phyloP scores from a whole-genome alignment of 768 basidiomycete genomes.

The Serpula lacrymans region DNA sequence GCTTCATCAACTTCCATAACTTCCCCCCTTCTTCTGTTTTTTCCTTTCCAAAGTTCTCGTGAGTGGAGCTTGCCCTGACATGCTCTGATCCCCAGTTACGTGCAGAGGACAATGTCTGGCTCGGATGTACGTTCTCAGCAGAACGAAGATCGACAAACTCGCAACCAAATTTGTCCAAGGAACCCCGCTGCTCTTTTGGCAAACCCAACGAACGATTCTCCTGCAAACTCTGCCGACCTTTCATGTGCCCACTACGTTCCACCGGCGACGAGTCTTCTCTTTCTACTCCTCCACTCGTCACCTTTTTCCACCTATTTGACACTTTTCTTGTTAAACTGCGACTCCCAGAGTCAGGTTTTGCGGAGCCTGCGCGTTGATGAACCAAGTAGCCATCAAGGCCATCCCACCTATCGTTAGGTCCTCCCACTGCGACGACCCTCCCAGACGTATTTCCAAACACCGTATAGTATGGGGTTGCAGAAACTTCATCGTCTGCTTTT shows the following conservation, averaged over 20 bases:
- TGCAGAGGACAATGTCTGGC: no score
- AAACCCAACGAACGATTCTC: conserved; percentile 18
- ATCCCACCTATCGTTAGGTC: conserved; percentile 34
- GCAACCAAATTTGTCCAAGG: no score
- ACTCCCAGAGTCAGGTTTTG: conserved; percentile 9
- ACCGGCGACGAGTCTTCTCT: conserved; percentile 24
- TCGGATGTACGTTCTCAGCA: no score
- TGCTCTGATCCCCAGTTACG: no score
- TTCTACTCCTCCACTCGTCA: conserved; percentile 6
- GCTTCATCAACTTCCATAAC: conserved; percentile 69
- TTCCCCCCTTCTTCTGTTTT: conserved; percentile 35
- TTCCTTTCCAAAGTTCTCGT: no score
- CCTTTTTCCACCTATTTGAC: conserved; percentile 32
- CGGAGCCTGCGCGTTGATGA: conserved; percentile 1
- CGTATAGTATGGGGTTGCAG: conserved; percentile 50
- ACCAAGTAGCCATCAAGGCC: conserved; percentile 5
- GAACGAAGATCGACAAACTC: no score
- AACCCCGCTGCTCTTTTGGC: conserved; percentile 7
- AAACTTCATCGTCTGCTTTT: conserved; percentile 14
- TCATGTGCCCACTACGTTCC: conserved; percentile 9
- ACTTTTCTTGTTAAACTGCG: conserved; percentile 33
- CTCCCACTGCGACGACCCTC: conserved; percentile 41
- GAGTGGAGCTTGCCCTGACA: no score
- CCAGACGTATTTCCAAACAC: conserved; percentile 49
- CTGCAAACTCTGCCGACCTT: conserved; percentile 32